phyloP scores from a whole-genome alignment of 306 rosid genomes.

The Inga laurina region DNA sequence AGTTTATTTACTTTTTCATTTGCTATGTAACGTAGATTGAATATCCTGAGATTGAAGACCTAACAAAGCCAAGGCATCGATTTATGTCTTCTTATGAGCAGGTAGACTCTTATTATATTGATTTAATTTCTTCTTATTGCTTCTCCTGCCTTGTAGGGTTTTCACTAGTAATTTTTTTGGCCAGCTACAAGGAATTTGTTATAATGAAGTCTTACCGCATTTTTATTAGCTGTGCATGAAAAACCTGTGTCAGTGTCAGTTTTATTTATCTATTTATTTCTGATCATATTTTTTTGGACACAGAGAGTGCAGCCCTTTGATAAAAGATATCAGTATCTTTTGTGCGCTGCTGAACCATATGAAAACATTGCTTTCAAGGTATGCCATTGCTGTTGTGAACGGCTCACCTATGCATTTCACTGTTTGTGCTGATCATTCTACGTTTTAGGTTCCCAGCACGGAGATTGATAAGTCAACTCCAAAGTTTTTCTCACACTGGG shows the following conservation, averaged over 20 bases:
- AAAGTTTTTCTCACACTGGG: constrained; percentile 97
- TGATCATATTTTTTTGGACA: constrained; percentile 17
- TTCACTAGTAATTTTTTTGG: background rate
- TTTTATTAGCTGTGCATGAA: constrained; percentile 1
- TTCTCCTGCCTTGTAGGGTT: background rate
- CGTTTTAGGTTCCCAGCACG: constrained; percentile 86
- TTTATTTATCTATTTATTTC: background rate
- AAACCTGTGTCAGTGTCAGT: constrained; percentile 8
- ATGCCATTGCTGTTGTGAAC: constrained; percentile 16
- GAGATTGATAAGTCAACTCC: constrained; percentile 94
- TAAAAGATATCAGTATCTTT: constrained; percentile 81
- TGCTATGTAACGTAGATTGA: constrained; percentile 63
- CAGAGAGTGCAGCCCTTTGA: constrained; percentile 86
- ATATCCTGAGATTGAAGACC: constrained; percentile 97
- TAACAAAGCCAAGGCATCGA: constrained; percentile 84
- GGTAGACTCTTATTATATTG: constrained; percentile 42
- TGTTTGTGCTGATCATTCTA: constrained; percentile 14
- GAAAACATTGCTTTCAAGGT: constrained; percentile 96
- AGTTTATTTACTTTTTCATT: background rate
- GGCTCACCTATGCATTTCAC: background rate
- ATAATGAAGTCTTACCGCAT: background rate
- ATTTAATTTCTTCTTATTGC: background rate
- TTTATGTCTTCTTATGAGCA: constrained; percentile 99
- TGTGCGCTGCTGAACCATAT: constrained; percentile 93
- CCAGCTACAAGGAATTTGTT: background rate